These are phyloP conservation scores for Pinus albicaulis DNA, from an alignment of 75 land plant genomes.

Conservation along the genomic window DNA sequence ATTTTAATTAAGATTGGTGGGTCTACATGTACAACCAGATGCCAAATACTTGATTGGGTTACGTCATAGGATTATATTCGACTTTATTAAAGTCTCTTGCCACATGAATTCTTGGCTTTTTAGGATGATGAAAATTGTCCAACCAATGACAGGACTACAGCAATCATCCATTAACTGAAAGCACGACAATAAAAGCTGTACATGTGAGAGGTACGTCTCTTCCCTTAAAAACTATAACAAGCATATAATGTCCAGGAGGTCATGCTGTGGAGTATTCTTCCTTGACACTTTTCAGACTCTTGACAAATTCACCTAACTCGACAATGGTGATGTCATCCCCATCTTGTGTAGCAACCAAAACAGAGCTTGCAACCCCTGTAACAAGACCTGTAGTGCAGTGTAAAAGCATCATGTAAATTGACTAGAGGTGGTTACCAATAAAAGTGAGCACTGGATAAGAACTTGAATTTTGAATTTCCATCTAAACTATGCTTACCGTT, in stretches of 20 bases:
- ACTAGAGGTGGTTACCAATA: neutral
- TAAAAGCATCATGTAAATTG: neutral
- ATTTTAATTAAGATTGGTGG: too few relatives aligned
- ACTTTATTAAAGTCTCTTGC: too few relatives aligned
- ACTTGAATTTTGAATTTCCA: neutral
- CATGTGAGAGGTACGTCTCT: neutral
- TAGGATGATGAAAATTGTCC: slow-evolving; percentile 14
- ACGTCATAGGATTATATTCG: too few relatives aligned
- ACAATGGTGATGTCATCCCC: slow-evolving; percentile 48
- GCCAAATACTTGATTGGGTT: too few relatives aligned
- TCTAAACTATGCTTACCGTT: slow-evolving; percentile 29
- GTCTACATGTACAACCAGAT: too few relatives aligned
- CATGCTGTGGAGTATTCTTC: slow-evolving; percentile 17
- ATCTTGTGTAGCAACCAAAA: slow-evolving; percentile 58
- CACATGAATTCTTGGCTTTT: neutral
- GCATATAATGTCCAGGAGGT: too few relatives aligned
- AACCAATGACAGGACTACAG: slow-evolving; percentile 6
- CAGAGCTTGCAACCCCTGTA: slow-evolving; percentile 38
- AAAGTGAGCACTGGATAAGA: neutral
- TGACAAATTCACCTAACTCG: slow-evolving; percentile 55
- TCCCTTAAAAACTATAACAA: neutral
- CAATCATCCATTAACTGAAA: slow-evolving; percentile 10
- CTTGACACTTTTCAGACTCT: slow-evolving; percentile 32
- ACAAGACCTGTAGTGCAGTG: slow-evolving; percentile 30
- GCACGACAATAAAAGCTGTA: neutral